Evolutionary conservation across 1,139 yeast genomes (phyloP), one percentile per base, ranked within the genome.

Genomic region (Debaryomyces udenii): DNA sequence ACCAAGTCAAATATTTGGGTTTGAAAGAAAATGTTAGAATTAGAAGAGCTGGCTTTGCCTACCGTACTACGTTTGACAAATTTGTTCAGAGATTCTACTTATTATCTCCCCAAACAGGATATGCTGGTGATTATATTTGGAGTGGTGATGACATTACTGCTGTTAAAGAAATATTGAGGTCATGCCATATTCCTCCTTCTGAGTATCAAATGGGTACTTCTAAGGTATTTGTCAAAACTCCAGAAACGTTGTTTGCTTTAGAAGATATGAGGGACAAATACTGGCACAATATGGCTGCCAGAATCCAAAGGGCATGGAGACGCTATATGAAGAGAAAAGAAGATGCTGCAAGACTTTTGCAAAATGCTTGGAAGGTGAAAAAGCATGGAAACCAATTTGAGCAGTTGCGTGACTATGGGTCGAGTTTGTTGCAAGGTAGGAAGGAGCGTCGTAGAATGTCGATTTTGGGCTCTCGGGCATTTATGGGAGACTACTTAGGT

Each of bases 121-220:
- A 94, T 66, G 99, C 99, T 3, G 99, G 99, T 62, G 99, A 94
- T 53, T 94, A 87, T 58, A 91, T 88, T 39, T 94, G 97, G 97
- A 72, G 74, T 37, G 99, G 99, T 20, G 96, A 88, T 54, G 83
- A 88, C 39, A 70, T 81, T 39, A 77, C 86, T 26, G 99, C 98
- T 0, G 89, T 90, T 3, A 69, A 74, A 44, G 85, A 86, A 53
- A 93, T 94, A 49, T 71, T 94, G 56, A 70, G 70, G 37, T 90
- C 93, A 50, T 82, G 97, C 17, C 81, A 82, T 37, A 88, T 94
- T 45, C 96, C 96, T 4, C 55, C 70, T 1, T 59, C 82, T 6
- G 99, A 94, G 61, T 94, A 76, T 64, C 99, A 94, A 65, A 70
- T 93, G 68, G 99, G 99, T 58, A 85, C 86, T 1, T 78, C 96